A percentile compares a stretch with the other conserved stretches of the same genome.
These are phyloP conservation scores for Nymphaea colorata DNA, from an alignment of 164 flowering plant genomes.

Conservation along the genomic window DNA sequence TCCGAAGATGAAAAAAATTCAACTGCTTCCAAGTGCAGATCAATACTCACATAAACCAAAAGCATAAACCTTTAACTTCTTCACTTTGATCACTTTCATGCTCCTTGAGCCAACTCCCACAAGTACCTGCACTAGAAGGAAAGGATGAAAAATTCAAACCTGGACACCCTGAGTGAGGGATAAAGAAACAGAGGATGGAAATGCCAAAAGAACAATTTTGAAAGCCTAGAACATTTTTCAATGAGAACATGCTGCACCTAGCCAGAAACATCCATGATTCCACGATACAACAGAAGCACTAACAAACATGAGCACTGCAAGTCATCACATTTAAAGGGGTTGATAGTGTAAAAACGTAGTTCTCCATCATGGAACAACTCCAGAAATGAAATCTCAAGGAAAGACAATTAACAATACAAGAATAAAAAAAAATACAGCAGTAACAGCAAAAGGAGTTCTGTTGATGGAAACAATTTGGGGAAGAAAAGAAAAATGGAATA, in stretches of 20 bases:
- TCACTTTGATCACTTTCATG: conserved; percentile 65
- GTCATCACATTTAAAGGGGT: too few relatives aligned
- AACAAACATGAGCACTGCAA: background rate
- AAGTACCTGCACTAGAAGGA: conserved; percentile 45
- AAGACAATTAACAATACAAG: too few relatives aligned
- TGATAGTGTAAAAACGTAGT: too few relatives aligned
- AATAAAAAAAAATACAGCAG: too few relatives aligned
- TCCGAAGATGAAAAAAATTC: background rate
- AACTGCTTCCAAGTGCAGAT: background rate
- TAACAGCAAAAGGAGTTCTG: too few relatives aligned
- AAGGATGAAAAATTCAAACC: background rate
- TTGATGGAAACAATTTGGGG: too few relatives aligned
- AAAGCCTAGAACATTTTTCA: background rate
- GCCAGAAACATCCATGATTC: background rate
- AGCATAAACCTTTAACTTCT: conserved; percentile 80
- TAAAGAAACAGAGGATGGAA: background rate
- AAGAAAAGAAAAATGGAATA: too few relatives aligned
- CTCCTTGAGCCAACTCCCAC: conserved; percentile 90
- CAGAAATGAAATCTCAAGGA: too few relatives aligned
- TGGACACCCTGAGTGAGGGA: background rate
- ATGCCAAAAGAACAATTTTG: background rate
- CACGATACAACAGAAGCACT: background rate
- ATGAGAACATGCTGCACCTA: background rate
- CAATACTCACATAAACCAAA: conserved; percentile 84
- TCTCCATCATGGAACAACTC: too few relatives aligned